A percentile compares a stretch with the other conserved stretches of the same genome.
Evolutionary conservation across 2,329 filamentous ascomycete genomes (phyloP).

Genomic region (Diaporthe capsici): DNA sequence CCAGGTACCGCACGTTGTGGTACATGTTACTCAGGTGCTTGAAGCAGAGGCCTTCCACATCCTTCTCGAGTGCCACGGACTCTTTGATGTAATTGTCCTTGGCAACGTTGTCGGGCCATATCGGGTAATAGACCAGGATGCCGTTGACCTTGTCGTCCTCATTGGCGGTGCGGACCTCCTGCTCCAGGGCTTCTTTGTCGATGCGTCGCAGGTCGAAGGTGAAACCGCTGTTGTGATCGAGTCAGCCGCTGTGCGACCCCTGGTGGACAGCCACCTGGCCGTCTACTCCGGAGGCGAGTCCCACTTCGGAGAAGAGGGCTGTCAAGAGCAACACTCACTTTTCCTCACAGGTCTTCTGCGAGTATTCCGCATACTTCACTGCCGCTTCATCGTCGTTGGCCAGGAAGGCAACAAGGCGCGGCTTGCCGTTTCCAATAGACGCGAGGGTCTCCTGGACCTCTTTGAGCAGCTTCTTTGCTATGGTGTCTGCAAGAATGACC

Average conservation of each 20-base stretch:
- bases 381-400: conserved; percentile 93
- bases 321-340: conserved; percentile 79
- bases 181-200: conserved; percentile 90
- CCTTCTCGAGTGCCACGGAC: conserved; percentile 89
- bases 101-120: conserved; percentile 83
- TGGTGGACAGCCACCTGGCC: conserved; percentile 2
- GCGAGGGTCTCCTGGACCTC: conserved; percentile 71
- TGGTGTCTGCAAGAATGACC: conserved; percentile 89
- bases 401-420: conserved; percentile 86
- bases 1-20: conserved; percentile 95
- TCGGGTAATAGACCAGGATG: conserved; percentile 98
- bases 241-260: conserved; percentile 34
- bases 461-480: conserved; percentile 85
- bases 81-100: conserved; percentile 98
- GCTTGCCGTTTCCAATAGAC: conserved; percentile 61
- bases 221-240: conserved; percentile 77
- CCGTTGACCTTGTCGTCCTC: conserved; percentile 82
- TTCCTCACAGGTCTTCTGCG: conserved; percentile 94
- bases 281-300: conserved; percentile 3
- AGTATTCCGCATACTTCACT: conserved; percentile 96
- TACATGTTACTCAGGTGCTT: conserved; percentile 99
- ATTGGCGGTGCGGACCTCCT: conserved; percentile 89
- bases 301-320: neutral
- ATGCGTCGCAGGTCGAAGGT: conserved; percentile 87
- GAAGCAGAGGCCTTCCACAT: conserved; percentile 95